Base-by-base conservation (phyloP, 2,329 filamentous ascomycete species). In the Ascochyta lentis region DNA sequence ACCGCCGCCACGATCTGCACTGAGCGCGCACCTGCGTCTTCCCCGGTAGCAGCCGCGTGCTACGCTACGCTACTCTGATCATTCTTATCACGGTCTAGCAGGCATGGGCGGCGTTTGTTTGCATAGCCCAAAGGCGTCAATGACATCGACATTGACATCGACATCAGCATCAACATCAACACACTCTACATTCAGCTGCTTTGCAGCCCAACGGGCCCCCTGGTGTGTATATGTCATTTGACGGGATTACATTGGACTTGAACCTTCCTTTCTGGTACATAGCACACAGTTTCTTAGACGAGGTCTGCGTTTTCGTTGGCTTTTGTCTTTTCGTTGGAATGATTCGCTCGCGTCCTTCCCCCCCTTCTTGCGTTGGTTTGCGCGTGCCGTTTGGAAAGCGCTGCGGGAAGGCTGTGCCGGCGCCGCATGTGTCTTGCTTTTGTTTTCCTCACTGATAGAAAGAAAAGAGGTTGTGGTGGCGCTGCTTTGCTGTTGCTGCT, bases 1-100 rank as follows among this genome's bases (percentile, higher is more conserved):
- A 63, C 40, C 60, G 63, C 41, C 60, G 66, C 34, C 66, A 62
- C 31, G 60, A 24, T 3, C 3, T 53, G 26, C 34, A 50, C 33
- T 57, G 44, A 38, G 24, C 6, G 5, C 27, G 8, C n/a, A 4
- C 4, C n/a, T 22, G 26, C 31, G 6, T 8, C 13, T 31, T 12
- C 2, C 15, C 9, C 15, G n/a, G 48, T n/a, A 19, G 27, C 15
- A 13, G 15, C 33, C 26, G 16, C 24, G 24, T 6, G 24, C 24
- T 6, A 26, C 24, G 24, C 24, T 19, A 26, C 24, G 33, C 34
- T 16, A 19, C 42, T 37, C 45, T 49, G 35, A 37, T 29, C 19
- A 31, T 53, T 15, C 33, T 33, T 53, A 53, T 53, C 54, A 40
- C 19, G 41, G 29, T 29, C 23, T 37, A 41, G 29, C 29, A 31